Base-by-base conservation (phyloP, 1,139 yeast genomes). In the Nakaseomyces uthaithaninus region DNA sequence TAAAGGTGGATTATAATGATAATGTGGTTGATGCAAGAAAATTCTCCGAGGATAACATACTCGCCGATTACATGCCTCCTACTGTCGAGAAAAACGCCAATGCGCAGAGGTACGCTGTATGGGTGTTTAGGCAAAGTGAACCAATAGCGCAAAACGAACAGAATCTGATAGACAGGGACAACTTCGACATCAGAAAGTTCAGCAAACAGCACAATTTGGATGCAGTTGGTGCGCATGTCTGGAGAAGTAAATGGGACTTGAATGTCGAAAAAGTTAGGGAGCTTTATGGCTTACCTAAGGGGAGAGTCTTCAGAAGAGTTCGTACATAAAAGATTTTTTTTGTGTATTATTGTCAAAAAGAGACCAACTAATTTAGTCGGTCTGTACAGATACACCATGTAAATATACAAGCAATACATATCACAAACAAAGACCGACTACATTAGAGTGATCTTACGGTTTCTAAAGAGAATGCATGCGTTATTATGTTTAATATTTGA, bases 151-250 rank as follows among this genome's bases (percentile, higher is more conserved):
- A 51, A 20, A 27, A 33, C 15, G 52, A 53, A 7, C 4, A 22
- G 16, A 50, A 45, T 16, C 22, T 55, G 3, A 25, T 44, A 8
- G 47, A 55, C 23, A 63, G 77, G 48, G 72, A 71, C 11, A 55
- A 65, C 39, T 91, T 91, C 55, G 75, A 86, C 53, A 80, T 91
- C 46, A 75, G 97, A 58, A 52, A 57, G 5, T 87, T 86, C 60
- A 84, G 71, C 11, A 67, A 65, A 4, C 48, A 62, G 7, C 59
- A 83, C 58, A 60, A 68, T 2, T 70, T 91, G 52, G 66, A 68
- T 19, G 77, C 97, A 1, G 77, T 89, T 35, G 97, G 98, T 22
- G 96, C 94, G 2, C 94, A 85, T 60, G 72, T 86, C 37, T 91
- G 95, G 94, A 77, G 98, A 70, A 79, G 82, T 53, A 67, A 64